A percentile compares a stretch with the other conserved stretches of the same genome.
phyloP scores from a whole-genome alignment of 2,329 filamentous ascomycete species.

The Penicillium brevicompactum region DNA sequence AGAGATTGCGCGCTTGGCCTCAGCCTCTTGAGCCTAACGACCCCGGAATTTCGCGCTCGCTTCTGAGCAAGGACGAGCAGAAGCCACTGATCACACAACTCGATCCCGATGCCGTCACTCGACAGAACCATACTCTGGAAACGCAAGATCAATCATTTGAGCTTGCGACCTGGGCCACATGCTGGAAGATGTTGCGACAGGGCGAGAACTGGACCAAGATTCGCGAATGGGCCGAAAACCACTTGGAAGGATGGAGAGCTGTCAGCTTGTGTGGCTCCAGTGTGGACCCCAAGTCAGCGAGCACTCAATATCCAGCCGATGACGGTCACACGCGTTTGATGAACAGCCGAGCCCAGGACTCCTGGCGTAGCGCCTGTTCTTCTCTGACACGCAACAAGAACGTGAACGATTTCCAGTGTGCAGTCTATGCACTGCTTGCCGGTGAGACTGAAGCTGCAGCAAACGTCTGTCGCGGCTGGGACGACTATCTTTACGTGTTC shows the following conservation, averaged over 20 bases:
- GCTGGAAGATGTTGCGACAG: slow-evolving; percentile 86
- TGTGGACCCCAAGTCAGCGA: slow-evolving; percentile 30
- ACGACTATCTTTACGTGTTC: slow-evolving; percentile 83
- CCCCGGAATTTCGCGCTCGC: slow-evolving; percentile 57
- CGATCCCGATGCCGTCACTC: slow-evolving; percentile 84
- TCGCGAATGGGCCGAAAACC: slow-evolving; percentile 80
- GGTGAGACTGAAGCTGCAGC: slow-evolving; percentile 80
- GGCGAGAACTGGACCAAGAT: slow-evolving; percentile 76
- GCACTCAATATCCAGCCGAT: slow-evolving; percentile 35
- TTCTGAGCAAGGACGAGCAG: slow-evolving; percentile 60
- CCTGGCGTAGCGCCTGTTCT: slow-evolving; percentile 42
- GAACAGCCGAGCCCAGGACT: slow-evolving; percentile 42
- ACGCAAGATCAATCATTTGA: slow-evolving; percentile 86
- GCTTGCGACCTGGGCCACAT: slow-evolving; percentile 87
- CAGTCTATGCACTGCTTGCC: slow-evolving; percentile 86
- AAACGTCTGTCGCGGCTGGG: slow-evolving; percentile 75
- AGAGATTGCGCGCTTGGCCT: slow-evolving; percentile 71
- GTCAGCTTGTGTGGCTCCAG: slow-evolving; percentile 71
- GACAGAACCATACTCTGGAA: slow-evolving; percentile 76
- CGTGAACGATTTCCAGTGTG: slow-evolving; percentile 77
- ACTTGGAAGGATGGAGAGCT: slow-evolving; percentile 87
- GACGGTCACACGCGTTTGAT: slow-evolving; percentile 45
- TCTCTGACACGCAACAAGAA: slow-evolving; percentile 62
- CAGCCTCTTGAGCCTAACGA: slow-evolving; percentile 66
- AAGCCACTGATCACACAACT: slow-evolving; percentile 79